Conservation (phyloP, 805 yeast genomes). For the Metschnikowia cerradonensis region DNA sequence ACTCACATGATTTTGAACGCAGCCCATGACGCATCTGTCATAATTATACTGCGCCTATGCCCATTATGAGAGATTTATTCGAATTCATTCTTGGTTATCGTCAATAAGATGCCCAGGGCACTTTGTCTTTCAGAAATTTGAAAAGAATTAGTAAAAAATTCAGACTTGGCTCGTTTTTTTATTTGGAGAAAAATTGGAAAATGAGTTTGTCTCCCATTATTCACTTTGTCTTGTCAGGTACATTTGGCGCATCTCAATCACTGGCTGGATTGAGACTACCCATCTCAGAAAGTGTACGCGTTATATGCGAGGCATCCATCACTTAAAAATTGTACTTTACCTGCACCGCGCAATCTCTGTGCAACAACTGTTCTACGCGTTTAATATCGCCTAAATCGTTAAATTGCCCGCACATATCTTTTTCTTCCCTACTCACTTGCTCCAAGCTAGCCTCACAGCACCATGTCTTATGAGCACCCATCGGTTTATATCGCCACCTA, state of each 20-base stretch:
- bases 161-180: too few relatives aligned
- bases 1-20: background rate
- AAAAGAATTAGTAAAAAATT: too few relatives aligned
- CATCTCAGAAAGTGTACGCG: constrained; percentile 2
- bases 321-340: constrained; percentile 4
- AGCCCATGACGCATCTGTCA: background rate
- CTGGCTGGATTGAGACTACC: background rate
- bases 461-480: constrained; percentile 32
- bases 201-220: too few relatives aligned
- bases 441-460: constrained; percentile 5
- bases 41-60: background rate
- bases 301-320: background rate
- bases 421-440: constrained; percentile 11
- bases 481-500: constrained; percentile 44
- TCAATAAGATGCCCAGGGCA: background rate
- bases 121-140: too few relatives aligned
- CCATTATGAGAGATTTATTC: background rate
- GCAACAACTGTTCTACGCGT: constrained; percentile 13
- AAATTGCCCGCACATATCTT: constrained; percentile 19
- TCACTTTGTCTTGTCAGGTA: background rate
- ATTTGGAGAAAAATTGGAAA: too few relatives aligned
- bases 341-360: constrained; percentile 11
- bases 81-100: background rate
- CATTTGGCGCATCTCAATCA: background rate
- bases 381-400: constrained; percentile 17